Evolutionary conservation across 2,329 filamentous ascomycete species (phyloP).

Genomic region (Colletotrichum sp.): DNA sequence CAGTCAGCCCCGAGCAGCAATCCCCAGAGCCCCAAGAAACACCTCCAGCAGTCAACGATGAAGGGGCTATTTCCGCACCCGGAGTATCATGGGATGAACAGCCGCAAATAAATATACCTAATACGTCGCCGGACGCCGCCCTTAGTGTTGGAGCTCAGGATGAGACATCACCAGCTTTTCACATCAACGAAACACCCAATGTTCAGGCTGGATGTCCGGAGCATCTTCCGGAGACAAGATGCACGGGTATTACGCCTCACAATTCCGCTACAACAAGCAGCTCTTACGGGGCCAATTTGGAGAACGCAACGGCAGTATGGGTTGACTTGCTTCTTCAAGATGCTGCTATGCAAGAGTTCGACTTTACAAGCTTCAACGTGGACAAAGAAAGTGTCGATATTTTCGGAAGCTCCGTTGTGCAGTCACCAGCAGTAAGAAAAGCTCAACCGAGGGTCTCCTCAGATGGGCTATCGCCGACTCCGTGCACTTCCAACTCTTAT

Average conservation of each 20-base stretch:
- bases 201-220: background rate
- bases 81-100: background rate
- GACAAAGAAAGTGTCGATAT: background rate
- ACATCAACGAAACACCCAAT: background rate
- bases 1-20: background rate
- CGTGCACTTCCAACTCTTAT: background rate
- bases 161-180: background rate
- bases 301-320: conserved; percentile 16
- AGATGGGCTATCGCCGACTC: background rate
- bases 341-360: conserved; percentile 1
- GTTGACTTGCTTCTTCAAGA: conserved; percentile 12
- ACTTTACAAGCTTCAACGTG: background rate
- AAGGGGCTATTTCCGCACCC: background rate
- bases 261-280: background rate
- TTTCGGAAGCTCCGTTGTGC: background rate
- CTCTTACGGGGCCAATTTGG: conserved; percentile 1
- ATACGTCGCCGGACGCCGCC: background rate
- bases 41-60: background rate
- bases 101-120: background rate
- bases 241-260: background rate
- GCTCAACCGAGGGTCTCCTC: background rate
- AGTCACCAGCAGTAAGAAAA: background rate
- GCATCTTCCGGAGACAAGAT: background rate
- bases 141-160: background rate
- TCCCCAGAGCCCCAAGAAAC: background rate